Conservation (phyloP, 345 rosid genomes). For the Eucalyptus sideroxylon region DNA sequence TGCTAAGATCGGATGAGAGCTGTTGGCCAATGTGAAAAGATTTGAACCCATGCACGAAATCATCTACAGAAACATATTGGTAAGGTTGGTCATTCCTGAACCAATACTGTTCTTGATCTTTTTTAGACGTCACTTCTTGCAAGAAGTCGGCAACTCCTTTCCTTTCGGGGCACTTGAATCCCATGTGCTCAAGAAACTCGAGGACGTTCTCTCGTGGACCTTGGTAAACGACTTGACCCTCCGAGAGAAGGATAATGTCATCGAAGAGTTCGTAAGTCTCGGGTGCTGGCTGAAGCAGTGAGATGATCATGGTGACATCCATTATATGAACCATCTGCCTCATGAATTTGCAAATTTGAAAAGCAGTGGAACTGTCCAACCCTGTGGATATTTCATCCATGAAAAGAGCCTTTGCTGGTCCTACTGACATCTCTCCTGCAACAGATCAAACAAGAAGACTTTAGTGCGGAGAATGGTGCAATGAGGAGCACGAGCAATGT, state of each 20-base stretch:
- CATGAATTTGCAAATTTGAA: slow-evolving; percentile 57
- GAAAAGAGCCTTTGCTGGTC: background rate
- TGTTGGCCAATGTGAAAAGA: slow-evolving; percentile 42
- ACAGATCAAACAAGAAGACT: background rate
- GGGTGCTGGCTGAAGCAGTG: slow-evolving; percentile 85
- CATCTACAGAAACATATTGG: slow-evolving; percentile 24
- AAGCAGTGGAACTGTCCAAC: slow-evolving; percentile 14
- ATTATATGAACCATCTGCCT: slow-evolving; percentile 57
- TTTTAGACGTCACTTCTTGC: slow-evolving; percentile 26
- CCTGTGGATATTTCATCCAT: slow-evolving; percentile 6
- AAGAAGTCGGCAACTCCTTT: background rate
- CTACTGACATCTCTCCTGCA: slow-evolving; percentile 2
- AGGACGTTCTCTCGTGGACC: slow-evolving; percentile 57
- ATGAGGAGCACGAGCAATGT: background rate
- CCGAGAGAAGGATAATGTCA: slow-evolving; percentile 55
- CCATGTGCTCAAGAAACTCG: slow-evolving; percentile 53
- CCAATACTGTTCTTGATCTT: slow-evolving; percentile 80
- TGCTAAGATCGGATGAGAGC: slow-evolving; percentile 25
- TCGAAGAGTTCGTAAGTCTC: slow-evolving; percentile 73
- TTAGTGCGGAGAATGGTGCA: background rate
- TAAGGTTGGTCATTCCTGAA: slow-evolving; percentile 32
- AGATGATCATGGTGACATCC: slow-evolving; percentile 50
- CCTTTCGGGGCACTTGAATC: slow-evolving; percentile 22
- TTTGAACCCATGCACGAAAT: slow-evolving; percentile 28
- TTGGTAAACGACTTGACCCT: slow-evolving; percentile 61